Evolutionary conservation across 306 rosid genomes (phyloP), one percentile per base, ranked within the genome.

Genomic region (Adenanthera pavonina): DNA sequence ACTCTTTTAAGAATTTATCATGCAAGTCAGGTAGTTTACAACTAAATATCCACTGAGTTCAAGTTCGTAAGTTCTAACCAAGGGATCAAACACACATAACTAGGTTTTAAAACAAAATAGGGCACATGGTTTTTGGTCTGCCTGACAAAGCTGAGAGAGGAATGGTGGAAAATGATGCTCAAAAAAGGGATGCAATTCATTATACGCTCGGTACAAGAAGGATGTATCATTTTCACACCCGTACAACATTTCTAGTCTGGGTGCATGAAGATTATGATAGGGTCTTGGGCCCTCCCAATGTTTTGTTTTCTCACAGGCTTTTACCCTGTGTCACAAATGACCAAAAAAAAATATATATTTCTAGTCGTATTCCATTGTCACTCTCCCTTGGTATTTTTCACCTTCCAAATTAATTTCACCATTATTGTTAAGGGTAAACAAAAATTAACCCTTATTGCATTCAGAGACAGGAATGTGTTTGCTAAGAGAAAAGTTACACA

Each of bases 81-180:
- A 40, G 7, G 5, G 46, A 73, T 53, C 52, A 44, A 25, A 46
- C 4, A 73, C 11, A 51, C 33, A 57, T 6, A 30, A 33, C 3
- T 4, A 75, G 17, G 59, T 52, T 38, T 30, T 66, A 16, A 66
- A 17, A 38, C 3, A 67, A 52, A 47, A 72, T 44, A 77, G 66
- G 66, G 33, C 41, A 57, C 16, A 30, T 66, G 13, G 38, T 16
- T 64, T 64, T 64, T 20, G 40, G 69, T 64, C 69, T 60, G 70
- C 70, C 0, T 7, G 25, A 1, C 69, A 16, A 17, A 34, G 19
- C 46, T 15, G 20, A 13, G 2, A 64, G 25, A 40, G 12, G 33
- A 16, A 66, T 16, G 71, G 25, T 66, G 11, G 30, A 66, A 66
- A 66, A 19, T 66, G 44, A 67, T 6, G 51, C 40, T 40, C 2